Evolutionary conservation across 192 early-diverging fungal species (phyloP).

Genomic region (Coemansia sp.): DNA sequence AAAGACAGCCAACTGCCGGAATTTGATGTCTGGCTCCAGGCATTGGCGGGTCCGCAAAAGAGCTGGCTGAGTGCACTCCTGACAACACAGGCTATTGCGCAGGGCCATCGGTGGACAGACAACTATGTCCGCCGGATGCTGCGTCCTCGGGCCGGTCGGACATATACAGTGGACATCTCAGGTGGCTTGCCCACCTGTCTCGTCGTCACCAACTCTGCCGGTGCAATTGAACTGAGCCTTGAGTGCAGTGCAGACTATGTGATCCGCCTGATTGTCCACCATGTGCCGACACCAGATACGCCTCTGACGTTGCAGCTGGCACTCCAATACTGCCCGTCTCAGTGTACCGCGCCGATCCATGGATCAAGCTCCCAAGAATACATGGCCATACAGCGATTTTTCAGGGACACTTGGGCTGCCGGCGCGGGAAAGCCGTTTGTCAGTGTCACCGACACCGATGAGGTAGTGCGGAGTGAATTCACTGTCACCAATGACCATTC

Average conservation of each 20-base stretch:
- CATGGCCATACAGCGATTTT: neutral
- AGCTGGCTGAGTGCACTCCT: conserved; percentile 82
- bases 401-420: neutral
- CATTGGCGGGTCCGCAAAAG: conserved; percentile 58
- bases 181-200: too few relatives aligned
- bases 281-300: neutral
- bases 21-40: conserved; percentile 54
- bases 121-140: conserved; percentile 56
- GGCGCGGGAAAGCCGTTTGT: too few relatives aligned
- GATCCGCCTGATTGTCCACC: neutral
- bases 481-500: too few relatives aligned
- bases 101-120: conserved; percentile 58
- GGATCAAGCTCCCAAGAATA: neutral
- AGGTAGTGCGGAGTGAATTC: too few relatives aligned
- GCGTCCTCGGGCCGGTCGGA: conserved; percentile 54
- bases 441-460: too few relatives aligned
- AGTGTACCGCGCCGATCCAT: neutral
- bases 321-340: neutral
- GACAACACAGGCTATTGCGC: conserved; percentile 65
- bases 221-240: too few relatives aligned
- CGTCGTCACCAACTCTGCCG: too few relatives aligned
- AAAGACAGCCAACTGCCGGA: conserved; percentile 2
- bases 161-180: conserved; percentile 29
- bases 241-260: too few relatives aligned
- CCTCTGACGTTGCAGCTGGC: neutral